Evolutionary conservation across 768 basidiomycete species (phyloP).

Genomic region (Hygrophoropsis aurantiaca): DNA sequence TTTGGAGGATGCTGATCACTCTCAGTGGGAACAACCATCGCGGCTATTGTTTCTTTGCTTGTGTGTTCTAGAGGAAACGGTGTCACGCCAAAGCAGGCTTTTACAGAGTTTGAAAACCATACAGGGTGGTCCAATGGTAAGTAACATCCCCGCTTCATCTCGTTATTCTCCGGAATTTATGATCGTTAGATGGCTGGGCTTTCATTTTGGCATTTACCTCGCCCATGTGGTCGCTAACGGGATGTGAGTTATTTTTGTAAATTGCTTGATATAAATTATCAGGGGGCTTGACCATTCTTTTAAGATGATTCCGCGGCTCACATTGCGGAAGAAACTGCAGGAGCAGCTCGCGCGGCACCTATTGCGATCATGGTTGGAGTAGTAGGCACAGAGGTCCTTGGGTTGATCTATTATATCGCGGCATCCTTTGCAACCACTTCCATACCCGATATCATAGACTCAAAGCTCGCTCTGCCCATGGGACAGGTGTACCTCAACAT

Average conservation of each 20-base stretch:
- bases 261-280: background rate
- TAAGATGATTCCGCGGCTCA: conserved; percentile 49
- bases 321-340: conserved; percentile 45
- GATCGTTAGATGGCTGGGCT: conserved; percentile 17
- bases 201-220: conserved; percentile 25
- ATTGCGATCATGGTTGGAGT: conserved; percentile 46
- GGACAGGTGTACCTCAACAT: conserved; percentile 41
- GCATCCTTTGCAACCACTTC: conserved; percentile 43
- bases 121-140: conserved; percentile 20
- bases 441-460: conserved; percentile 31
- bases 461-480: conserved; percentile 37
- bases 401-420: conserved; percentile 43
- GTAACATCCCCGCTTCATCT: background rate
- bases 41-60: conserved; percentile 13
- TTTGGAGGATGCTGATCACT: background rate
- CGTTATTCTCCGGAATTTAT: background rate
- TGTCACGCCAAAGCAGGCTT: conserved; percentile 16
- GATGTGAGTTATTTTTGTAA: conserved; percentile 12
- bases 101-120: conserved; percentile 25
- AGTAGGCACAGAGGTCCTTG: conserved; percentile 37
- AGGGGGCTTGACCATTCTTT: background rate
- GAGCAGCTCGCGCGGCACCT: conserved; percentile 43
- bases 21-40: conserved; percentile 19
- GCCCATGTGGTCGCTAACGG: conserved; percentile 24
- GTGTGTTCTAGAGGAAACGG: conserved; percentile 14